Conservation (phyloP, 2,329 filamentous ascomycete species). For the Ramularia endophylla region DNA sequence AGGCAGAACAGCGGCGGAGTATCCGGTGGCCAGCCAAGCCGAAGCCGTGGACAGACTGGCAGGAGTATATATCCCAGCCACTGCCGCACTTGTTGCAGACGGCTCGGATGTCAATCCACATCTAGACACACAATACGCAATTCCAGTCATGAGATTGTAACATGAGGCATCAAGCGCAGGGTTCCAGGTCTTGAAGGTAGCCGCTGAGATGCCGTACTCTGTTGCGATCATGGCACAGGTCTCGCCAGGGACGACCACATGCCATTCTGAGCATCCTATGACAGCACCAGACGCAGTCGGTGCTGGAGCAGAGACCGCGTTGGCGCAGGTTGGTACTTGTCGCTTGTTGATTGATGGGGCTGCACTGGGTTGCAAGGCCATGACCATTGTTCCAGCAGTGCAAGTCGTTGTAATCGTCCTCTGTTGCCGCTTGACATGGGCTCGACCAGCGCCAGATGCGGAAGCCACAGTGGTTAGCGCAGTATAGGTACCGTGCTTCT, state of each 20-base stretch:
- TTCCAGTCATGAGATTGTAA: slow-evolving; percentile 16
- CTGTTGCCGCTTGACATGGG: too few relatives aligned
- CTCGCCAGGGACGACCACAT: slow-evolving; percentile 20
- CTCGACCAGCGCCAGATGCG: too few relatives aligned
- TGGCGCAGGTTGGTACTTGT: background rate
- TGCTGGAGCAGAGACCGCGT: slow-evolving; percentile 13
- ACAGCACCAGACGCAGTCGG: slow-evolving; percentile 21
- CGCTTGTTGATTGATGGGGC: too few relatives aligned
- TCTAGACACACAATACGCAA: slow-evolving; percentile 24
- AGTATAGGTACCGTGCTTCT: too few relatives aligned
- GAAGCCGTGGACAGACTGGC: background rate
- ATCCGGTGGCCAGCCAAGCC: too few relatives aligned
- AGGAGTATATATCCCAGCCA: background rate
- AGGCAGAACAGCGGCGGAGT: too few relatives aligned
- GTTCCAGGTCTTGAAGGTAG: slow-evolving; percentile 25
- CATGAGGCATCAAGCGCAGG: slow-evolving; percentile 21
- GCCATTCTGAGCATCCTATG: slow-evolving; percentile 22
- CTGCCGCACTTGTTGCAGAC: background rate
- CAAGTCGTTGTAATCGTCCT: too few relatives aligned
- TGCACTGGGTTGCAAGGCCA: too few relatives aligned
- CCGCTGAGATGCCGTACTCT: slow-evolving; percentile 13
- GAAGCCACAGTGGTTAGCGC: too few relatives aligned
- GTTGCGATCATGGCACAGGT: slow-evolving; percentile 20
- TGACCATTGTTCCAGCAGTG: too few relatives aligned
- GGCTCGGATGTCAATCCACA: slow-evolving; percentile 4